Percentiles rank a stretch among this genome's conserved stretches.
Evolutionary conservation across 495 filamentous ascomycete genomes (phyloP).

Genomic region (Aspergillus bridgeri): DNA sequence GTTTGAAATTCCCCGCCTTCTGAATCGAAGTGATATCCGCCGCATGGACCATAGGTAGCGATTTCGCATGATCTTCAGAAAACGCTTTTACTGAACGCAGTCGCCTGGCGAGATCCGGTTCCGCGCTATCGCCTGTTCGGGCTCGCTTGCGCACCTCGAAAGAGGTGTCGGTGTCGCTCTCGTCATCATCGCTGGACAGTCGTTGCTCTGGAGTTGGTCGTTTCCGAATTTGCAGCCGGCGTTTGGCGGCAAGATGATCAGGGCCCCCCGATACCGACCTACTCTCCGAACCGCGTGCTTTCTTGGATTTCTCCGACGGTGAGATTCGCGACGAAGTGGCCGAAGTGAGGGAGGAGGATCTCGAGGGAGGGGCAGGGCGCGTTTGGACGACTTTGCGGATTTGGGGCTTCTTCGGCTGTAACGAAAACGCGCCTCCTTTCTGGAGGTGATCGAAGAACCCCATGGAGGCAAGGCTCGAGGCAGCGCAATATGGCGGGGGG

Average conservation of each 20-base stretch:
- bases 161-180: conserved; percentile 44
- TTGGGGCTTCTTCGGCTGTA: conserved; percentile 49
- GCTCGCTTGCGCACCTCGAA: conserved; percentile 47
- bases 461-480: conserved; percentile 32
- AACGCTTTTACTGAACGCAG: conserved; percentile 61
- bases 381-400: conserved; percentile 48
- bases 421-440: conserved; percentile 48
- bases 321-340: conserved; percentile 18
- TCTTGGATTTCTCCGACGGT: conserved; percentile 24
- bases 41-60: conserved; percentile 62
- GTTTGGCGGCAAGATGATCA: conserved; percentile 33
- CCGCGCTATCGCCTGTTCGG: conserved; percentile 38
- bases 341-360: conserved; percentile 27
- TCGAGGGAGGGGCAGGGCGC: conserved; percentile 31
- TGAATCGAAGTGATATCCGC: conserved; percentile 57
- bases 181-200: conserved; percentile 50
- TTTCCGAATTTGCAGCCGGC: conserved; percentile 40
- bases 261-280: conserved; percentile 34
- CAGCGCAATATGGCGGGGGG: conserved; percentile 3
- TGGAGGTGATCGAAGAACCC: conserved; percentile 56
- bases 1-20: conserved; percentile 45
- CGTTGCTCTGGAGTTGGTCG: conserved; percentile 45
- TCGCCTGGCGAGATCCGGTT: conserved; percentile 55
- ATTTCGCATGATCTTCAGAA: conserved; percentile 47
- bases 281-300: conserved; percentile 27